Conservation (phyloP, 768 basidiomycete species). For the Coprinopsis sp. region DNA sequence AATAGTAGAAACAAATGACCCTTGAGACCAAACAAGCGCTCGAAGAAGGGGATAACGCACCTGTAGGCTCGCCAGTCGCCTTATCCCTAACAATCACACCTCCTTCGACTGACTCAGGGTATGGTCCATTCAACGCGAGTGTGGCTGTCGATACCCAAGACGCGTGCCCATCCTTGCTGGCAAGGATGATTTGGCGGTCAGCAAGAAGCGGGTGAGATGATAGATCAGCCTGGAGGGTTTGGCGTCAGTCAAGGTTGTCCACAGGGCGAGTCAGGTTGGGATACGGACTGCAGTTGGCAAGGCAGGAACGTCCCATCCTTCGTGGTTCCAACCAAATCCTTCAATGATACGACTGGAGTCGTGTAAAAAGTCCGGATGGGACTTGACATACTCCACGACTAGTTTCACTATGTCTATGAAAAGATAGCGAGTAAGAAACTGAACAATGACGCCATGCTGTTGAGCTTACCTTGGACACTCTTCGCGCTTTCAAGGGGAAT, state of each 20-base stretch:
- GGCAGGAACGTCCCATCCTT: conserved; percentile 51
- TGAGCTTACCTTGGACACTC: conserved; percentile 47
- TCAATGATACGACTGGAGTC: conserved; percentile 63
- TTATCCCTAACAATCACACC: conserved; percentile 72
- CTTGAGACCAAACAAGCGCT: too few relatives aligned
- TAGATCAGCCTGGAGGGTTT: conserved; percentile 52
- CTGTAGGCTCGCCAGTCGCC: conserved; percentile 60
- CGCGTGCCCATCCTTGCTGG: conserved; percentile 86
- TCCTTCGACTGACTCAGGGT: conserved; percentile 73
- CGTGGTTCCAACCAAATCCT: conserved; percentile 93
- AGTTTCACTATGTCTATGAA: conserved; percentile 54
- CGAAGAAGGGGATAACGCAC: conserved; percentile 38
- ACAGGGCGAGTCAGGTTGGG: conserved; percentile 3
- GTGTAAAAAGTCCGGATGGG: conserved; percentile 47
- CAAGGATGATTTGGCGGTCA: conserved; percentile 70
- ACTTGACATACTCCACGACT: conserved; percentile 55
- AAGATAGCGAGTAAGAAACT: neutral
- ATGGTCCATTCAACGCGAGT: conserved; percentile 50
- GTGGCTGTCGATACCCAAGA: conserved; percentile 74
- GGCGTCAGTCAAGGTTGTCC: conserved; percentile 3
- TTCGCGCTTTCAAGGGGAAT: conserved; percentile 60
- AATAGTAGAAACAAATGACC: conserved; percentile 1
- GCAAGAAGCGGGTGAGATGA: conserved; percentile 66
- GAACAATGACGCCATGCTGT: neutral
- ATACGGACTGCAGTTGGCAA: conserved; percentile 66